Evolutionary conservation across 495 filamentous ascomycete genomes (phyloP).

Genomic region (Thermothielavioides terrestris): DNA sequence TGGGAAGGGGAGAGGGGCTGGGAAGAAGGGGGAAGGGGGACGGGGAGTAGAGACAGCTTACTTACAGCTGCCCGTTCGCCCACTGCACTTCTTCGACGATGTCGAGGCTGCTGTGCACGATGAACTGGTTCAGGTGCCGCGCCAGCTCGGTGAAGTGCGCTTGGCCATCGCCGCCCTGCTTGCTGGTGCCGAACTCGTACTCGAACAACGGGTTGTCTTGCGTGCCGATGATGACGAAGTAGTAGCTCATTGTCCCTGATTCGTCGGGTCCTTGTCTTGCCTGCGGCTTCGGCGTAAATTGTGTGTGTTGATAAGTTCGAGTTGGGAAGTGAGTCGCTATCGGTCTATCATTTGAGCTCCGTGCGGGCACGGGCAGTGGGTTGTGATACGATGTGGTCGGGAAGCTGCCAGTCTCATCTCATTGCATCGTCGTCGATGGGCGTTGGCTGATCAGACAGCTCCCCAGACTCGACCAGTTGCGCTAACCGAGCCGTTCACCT

Average conservation of each 20-base stretch:
- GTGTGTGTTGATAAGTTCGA: conserved; percentile 4
- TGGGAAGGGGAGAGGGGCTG: background rate
- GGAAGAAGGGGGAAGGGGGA: background rate
- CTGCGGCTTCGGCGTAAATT: background rate
- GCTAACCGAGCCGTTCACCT: conserved; percentile 5
- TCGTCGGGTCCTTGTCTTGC: background rate
- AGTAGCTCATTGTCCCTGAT: conserved; percentile 69
- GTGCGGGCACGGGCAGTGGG: background rate
- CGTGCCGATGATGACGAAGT: conserved; percentile 90
- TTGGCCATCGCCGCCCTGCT: conserved; percentile 85
- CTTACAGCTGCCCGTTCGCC: conserved; percentile 68
- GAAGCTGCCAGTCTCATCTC: too few species aligned
- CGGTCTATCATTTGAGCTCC: conserved; percentile 23
- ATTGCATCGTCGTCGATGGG: background rate
- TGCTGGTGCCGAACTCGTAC: conserved; percentile 90
- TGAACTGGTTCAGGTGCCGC: conserved; percentile 92
- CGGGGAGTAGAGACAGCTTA: conserved; percentile 3
- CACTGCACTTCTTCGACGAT: conserved; percentile 95
- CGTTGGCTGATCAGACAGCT: background rate
- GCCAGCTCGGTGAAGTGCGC: conserved; percentile 78
- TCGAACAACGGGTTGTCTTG: conserved; percentile 93
- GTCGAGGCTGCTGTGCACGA: conserved; percentile 85
- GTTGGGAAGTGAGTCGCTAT: conserved; percentile 7
- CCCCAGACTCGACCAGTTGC: background rate
- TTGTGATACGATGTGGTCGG: too few species aligned